phyloP scores from a whole-genome alignment of 345 rosid genomes.

The Salix koriyanagi region DNA sequence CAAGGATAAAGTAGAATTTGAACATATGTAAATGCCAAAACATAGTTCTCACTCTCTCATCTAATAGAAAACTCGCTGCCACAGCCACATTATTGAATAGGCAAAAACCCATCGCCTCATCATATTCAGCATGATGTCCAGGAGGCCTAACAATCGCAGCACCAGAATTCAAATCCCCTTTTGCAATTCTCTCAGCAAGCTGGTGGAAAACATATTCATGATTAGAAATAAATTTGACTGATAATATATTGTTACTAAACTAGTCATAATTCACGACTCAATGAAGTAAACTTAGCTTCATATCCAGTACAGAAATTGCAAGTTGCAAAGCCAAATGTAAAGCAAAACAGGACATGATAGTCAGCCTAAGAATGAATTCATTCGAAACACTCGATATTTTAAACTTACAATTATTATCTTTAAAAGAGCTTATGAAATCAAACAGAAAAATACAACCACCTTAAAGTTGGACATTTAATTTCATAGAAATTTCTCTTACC shows the following conservation, averaged over 20 bases:
- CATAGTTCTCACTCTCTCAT: slow-evolving; percentile 51
- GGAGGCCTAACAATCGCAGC: slow-evolving; percentile 97
- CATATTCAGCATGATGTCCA: slow-evolving; percentile 94
- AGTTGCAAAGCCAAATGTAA: background rate
- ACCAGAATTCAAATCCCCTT: slow-evolving; percentile 73
- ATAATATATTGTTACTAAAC: background rate
- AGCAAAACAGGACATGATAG: background rate
- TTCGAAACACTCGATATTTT: too few relatives aligned
- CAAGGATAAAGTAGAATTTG: background rate
- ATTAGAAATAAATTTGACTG: background rate
- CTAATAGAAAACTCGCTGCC: slow-evolving; percentile 64
- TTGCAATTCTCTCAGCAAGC: slow-evolving; percentile 76
- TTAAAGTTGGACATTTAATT: background rate
- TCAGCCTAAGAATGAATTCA: too few relatives aligned
- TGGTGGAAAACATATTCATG: slow-evolving; percentile 15
- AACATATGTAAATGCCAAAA: background rate
- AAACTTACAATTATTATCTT: too few relatives aligned
- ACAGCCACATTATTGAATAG: slow-evolving; percentile 89
- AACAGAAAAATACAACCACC: too few relatives aligned
- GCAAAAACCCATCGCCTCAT: slow-evolving; percentile 93
- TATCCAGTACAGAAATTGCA: background rate
- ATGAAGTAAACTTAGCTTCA: background rate
- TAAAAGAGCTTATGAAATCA: too few relatives aligned
- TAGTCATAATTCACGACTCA: background rate
- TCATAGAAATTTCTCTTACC: background rate